Base-by-base conservation (phyloP, 805 yeast species). In the Saturnispora hagleri region DNA sequence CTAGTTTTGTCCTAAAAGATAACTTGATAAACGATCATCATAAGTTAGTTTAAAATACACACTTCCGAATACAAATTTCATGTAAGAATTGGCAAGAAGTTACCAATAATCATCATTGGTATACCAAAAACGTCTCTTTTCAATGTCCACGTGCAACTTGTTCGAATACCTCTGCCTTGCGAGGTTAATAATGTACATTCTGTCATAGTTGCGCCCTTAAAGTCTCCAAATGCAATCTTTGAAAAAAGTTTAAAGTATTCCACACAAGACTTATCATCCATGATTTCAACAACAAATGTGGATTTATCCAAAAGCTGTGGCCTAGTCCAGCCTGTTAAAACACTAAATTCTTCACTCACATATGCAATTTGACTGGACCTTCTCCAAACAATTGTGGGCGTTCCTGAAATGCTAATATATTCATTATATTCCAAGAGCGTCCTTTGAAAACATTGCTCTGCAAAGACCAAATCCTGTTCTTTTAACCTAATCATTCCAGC, bases 31-130 rank as follows among this genome's bases (percentile, higher is more conserved):
- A 31, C 12, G 1, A 31, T 31, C 12, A 28, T 27, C 36, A 28
- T 26, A 18, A 38, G 10, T 4, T 20, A 22, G 9, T 38, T 38
- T 17, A 38, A 38, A 33, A 38, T 8, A 33, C 40, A 18, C 22
- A 46, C 12, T 38, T 20, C 33, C 26, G 46, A 35, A 36, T 27
- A 3, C 17, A 52, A 33, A 31, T 34, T n/a, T 57, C 53, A 67
- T 4, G 70, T 73, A 47, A 80, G 55, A 27, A 88, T 83, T 0
- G 97, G 98, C 59, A 91, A 72, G 64, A 91, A 91, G 63, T 89
- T 93, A 17, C 97, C 98, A 34, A 91, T 79, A 22, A 93, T 84
- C 95, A 91, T 90, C 89, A 93, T 84, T 15, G 99, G 99, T 50
- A 91, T 84, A 8, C 97, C 97, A 69, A 93, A 91, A 17, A 91